Evolutionary conservation across 495 filamentous ascomycete genomes (phyloP).

Genomic region (Neurospora discreta): DNA sequence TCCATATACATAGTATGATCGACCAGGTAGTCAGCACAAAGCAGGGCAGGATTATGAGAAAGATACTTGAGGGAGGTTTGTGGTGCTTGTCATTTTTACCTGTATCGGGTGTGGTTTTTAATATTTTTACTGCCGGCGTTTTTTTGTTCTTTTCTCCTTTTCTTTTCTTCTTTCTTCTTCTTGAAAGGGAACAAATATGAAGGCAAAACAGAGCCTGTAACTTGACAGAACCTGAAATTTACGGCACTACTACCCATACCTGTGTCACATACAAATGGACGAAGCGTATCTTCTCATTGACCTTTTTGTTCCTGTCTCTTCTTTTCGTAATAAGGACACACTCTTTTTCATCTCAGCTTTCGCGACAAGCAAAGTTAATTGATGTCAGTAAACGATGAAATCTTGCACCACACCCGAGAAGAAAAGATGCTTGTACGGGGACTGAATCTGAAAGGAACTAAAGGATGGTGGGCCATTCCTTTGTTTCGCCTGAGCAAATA

Average conservation of each 20-base stretch:
- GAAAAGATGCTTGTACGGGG: background rate
- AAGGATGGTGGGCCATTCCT: background rate
- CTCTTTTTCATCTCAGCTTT: background rate
- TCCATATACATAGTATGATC: background rate
- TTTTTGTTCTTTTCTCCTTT: background rate
- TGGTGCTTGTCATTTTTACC: background rate
- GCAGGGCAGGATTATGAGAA: background rate
- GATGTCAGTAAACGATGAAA: background rate
- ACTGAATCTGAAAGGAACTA: background rate
- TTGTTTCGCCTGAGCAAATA: background rate
- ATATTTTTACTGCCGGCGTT: background rate
- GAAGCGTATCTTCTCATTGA: background rate
- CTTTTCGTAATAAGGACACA: background rate
- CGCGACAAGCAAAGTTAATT: background rate
- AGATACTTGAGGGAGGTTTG: background rate
- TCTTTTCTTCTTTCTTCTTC: background rate
- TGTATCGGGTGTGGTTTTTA: background rate
- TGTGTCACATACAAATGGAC: background rate
- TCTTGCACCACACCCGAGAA: background rate
- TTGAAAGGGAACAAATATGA: background rate
- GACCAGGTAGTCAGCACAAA: background rate
- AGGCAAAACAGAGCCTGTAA: background rate
- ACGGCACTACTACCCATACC: background rate
- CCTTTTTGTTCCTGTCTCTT: background rate
- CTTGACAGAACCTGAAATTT: background rate